Evolutionary conservation across 208 protist genomes (phyloP).

Genomic region (Naegleria lovaniensis): DNA sequence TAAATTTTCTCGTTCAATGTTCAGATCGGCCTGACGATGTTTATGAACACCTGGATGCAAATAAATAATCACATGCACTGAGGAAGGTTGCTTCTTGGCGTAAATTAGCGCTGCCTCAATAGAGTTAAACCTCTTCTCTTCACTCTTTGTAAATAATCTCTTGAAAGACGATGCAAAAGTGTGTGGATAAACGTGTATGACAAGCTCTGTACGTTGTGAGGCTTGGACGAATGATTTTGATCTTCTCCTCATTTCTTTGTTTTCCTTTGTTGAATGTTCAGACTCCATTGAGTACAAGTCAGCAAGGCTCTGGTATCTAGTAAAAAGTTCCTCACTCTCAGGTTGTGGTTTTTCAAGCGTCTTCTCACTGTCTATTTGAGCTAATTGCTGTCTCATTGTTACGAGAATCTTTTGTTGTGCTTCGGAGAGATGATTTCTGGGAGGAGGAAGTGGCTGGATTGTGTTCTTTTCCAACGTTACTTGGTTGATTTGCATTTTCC

Average conservation of each 20-base stretch:
- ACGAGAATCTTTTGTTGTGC: background rate
- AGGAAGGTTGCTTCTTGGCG: background rate
- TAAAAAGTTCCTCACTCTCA: too few relatives aligned
- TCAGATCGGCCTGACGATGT: background rate
- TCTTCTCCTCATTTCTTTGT: background rate
- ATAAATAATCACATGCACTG: background rate
- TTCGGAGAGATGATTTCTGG: background rate
- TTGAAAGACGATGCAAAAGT: background rate
- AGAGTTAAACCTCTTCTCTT: background rate
- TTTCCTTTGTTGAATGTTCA: background rate
- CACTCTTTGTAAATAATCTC: background rate
- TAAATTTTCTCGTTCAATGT: background rate
- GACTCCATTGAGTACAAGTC: background rate
- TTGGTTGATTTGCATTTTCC: background rate
- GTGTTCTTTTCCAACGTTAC: background rate
- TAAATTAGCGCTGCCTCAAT: background rate
- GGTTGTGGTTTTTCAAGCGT: too few relatives aligned
- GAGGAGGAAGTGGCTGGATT: background rate
- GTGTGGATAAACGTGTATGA: background rate
- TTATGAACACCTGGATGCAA: background rate
- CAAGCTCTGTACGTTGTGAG: background rate
- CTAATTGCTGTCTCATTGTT: background rate
- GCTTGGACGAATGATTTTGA: background rate
- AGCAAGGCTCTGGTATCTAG: background rate
- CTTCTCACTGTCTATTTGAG: background rate